phyloP scores from a whole-genome alignment of 2,329 filamentous ascomycete species.

The Fusarium verrucosum region DNA sequence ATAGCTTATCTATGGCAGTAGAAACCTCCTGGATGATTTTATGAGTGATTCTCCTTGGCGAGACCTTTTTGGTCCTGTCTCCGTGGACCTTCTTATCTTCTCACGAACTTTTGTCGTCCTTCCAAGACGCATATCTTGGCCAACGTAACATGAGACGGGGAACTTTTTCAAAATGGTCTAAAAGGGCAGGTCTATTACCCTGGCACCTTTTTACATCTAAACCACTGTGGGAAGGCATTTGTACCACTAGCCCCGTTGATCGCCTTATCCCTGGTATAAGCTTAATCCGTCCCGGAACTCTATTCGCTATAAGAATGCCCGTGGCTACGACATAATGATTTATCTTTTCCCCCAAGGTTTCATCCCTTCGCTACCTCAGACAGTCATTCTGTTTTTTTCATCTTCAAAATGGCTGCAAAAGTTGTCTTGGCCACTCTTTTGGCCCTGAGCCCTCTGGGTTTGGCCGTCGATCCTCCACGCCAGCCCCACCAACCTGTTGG shows the following conservation, averaged over 20 bases:
- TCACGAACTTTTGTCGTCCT: conserved; percentile 29
- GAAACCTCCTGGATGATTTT: too few relatives aligned
- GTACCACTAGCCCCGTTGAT: conserved; percentile 6
- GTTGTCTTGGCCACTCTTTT: conserved; percentile 28
- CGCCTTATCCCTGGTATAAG: conserved; percentile 21
- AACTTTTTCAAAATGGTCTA: conserved; percentile 24
- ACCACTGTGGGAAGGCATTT: conserved; percentile 32
- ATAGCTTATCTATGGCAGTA: too few relatives aligned
- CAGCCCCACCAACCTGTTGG: conserved; percentile 64
- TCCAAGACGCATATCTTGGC: conserved; percentile 28
- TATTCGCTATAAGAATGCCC: background rate
- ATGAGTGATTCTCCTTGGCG: too few relatives aligned
- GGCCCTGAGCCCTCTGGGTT: conserved; percentile 28
- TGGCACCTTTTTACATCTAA: conserved; percentile 16
- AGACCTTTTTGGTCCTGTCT: too few relatives aligned
- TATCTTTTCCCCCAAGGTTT: conserved; percentile 5
- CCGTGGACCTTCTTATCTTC: background rate
- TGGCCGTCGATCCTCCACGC: conserved; percentile 61
- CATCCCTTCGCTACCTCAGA: background rate
- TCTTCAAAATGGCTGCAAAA: conserved; percentile 17
- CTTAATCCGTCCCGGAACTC: conserved; percentile 18
- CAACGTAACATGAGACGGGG: conserved; percentile 31
- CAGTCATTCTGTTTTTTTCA: background rate
- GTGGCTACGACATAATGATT: background rate
- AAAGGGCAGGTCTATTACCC: conserved; percentile 31